Evolutionary conservation across 2,329 filamentous ascomycete genomes (phyloP).

Genomic region (Cordyceps farinosa): DNA sequence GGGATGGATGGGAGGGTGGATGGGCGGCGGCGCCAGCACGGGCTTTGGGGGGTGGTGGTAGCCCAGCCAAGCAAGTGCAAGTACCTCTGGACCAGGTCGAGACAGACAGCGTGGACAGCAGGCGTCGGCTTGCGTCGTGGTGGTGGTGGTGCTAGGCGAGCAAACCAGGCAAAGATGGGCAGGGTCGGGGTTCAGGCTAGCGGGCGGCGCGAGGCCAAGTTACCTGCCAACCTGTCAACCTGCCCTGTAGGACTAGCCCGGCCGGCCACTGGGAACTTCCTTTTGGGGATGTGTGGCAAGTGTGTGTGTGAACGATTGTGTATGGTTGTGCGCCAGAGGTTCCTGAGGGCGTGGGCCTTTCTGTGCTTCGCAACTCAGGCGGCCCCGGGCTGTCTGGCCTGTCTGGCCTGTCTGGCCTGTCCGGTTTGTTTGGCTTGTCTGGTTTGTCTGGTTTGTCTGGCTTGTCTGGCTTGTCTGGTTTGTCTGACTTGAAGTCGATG

Average conservation of each 20-base stretch:
- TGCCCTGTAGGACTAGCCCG: not conserved
- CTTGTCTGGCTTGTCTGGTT: too few relatives aligned
- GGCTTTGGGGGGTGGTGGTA: slow-evolving; percentile 6
- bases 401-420: not conserved
- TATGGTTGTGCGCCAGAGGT: not conserved
- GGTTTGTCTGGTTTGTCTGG: too few relatives aligned
- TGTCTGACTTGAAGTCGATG: not conserved
- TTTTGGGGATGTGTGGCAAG: not conserved
- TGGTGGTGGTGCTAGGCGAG: not conserved
- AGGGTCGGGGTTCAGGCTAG: slow-evolving; percentile 9
- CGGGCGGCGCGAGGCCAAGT: not conserved
- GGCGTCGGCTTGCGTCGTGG: not conserved
- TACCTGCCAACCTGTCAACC: not conserved
- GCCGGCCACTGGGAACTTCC: not conserved
- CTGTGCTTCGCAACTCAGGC: not conserved
- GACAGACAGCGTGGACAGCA: not conserved
- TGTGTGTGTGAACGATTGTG: slow-evolving; percentile 1
- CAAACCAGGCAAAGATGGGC: slow-evolving; percentile 4
- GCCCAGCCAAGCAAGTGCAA: not conserved
- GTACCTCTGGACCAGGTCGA: not conserved
- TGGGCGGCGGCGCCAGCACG: slow-evolving; percentile 8
- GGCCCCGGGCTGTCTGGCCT: not conserved
- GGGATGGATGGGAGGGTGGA: slow-evolving; percentile 23
- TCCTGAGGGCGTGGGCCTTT: not conserved
- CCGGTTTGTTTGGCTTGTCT: not conserved